phyloP scores from a whole-genome alignment of 2,329 filamentous ascomycete species.

The Alternaria triticina region DNA sequence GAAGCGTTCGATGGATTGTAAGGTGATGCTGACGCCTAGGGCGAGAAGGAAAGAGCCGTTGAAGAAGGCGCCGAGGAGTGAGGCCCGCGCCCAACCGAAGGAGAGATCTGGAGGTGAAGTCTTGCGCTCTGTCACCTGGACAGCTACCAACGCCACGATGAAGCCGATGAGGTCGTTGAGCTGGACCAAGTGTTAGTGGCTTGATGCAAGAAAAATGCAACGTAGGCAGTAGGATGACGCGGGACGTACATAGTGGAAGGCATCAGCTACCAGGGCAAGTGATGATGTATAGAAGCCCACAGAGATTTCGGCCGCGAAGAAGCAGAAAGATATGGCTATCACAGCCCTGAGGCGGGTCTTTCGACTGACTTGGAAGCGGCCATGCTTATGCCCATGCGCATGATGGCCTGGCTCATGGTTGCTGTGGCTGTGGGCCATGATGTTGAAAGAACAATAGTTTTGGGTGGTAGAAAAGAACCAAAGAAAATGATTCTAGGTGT shows the following conservation, averaged over 20 bases:
- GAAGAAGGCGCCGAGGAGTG: slow-evolving; percentile 79
- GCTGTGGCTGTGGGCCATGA: slow-evolving; percentile 24
- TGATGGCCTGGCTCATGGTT: slow-evolving; percentile 9
- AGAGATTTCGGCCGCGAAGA: slow-evolving; percentile 59
- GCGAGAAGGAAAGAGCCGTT: slow-evolving; percentile 78
- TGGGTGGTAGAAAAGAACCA: not conserved
- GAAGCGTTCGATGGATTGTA: slow-evolving; percentile 77
- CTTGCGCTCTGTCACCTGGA: slow-evolving; percentile 63
- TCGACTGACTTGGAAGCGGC: slow-evolving; percentile 33
- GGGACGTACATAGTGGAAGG: slow-evolving; percentile 74
- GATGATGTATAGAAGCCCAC: slow-evolving; percentile 75
- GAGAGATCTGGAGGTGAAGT: slow-evolving; percentile 66
- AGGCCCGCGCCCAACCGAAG: slow-evolving; percentile 79
- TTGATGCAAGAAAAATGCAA: not conserved
- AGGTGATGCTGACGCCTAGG: slow-evolving; percentile 72
- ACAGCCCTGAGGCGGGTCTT: slow-evolving; percentile 47
- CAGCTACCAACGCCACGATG: slow-evolving; percentile 68
- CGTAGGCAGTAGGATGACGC: not conserved
- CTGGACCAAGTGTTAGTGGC: slow-evolving; percentile 47
- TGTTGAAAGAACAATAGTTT: not conserved
- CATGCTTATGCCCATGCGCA: slow-evolving; percentile 11
- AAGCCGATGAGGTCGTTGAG: slow-evolving; percentile 75
- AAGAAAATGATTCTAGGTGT: not conserved
- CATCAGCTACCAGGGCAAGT: slow-evolving; percentile 75
- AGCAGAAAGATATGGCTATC: slow-evolving; percentile 55